These are phyloP conservation scores for Picea abies DNA, from an alignment of 83 land plant genomes.

Conservation along the genomic window DNA sequence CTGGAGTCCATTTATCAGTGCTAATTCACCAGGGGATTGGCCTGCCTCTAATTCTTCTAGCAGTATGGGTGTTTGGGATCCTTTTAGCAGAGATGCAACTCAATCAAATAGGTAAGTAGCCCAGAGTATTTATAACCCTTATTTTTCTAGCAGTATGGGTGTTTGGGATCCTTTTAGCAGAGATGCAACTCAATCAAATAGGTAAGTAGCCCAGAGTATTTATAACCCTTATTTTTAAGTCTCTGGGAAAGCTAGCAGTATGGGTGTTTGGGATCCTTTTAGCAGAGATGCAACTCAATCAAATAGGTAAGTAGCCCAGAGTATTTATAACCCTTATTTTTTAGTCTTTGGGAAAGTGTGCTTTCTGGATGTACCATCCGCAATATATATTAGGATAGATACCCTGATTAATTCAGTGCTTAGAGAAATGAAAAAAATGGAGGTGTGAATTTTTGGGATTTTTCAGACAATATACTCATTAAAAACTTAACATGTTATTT, in stretches of 20 bases:
- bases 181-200: not conserved
- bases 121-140: too few species aligned
- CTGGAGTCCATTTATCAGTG: slow-evolving; percentile 8
- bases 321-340: too few species aligned
- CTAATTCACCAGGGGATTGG: not conserved
- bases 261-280: slow-evolving; percentile 4
- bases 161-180: slow-evolving; percentile 5
- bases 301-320: not conserved
- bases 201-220: not conserved
- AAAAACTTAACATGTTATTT: too few species aligned
- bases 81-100: not conserved
- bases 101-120: slow-evolving; percentile 6
- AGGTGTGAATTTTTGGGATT: too few species aligned
- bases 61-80: not conserved
- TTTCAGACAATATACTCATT: too few species aligned
- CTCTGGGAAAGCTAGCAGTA: not conserved
- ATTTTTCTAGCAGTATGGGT: not conserved
- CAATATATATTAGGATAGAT: too few species aligned
- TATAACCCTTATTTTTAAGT: too few species aligned
- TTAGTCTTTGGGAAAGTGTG: too few species aligned
- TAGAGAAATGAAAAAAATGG: too few species aligned
- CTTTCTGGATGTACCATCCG: too few species aligned
- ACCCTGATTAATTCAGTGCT: too few species aligned
- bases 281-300: not conserved
- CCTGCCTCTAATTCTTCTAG: not conserved